Conservation (phyloP, 345 rosid genomes). For the Fremontodendron californicum region DNA sequence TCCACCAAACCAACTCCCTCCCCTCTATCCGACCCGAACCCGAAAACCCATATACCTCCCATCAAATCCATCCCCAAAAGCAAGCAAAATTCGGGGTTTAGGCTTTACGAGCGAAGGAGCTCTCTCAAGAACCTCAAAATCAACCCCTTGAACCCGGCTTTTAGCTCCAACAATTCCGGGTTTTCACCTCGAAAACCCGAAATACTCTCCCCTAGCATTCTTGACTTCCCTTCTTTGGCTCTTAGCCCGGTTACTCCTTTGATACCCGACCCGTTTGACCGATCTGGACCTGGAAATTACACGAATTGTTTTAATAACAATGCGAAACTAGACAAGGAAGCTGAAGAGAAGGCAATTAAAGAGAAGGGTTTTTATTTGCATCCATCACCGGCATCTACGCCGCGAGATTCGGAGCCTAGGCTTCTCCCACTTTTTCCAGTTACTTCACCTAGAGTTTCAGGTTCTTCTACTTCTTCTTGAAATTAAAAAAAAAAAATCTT, state of each 20-base stretch:
- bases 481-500: background rate
- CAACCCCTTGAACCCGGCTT: slow-evolving; percentile 72
- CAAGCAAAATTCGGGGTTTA: slow-evolving; percentile 64
- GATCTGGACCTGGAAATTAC: slow-evolving; percentile 48
- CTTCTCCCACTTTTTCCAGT: slow-evolving; percentile 82
- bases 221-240: slow-evolving; percentile 77
- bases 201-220: slow-evolving; percentile 87
- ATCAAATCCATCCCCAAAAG: slow-evolving; percentile 78
- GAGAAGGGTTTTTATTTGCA: slow-evolving; percentile 88
- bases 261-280: slow-evolving; percentile 84
- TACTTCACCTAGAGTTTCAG: slow-evolving; percentile 77
- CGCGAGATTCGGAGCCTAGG: slow-evolving; percentile 70
- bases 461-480: slow-evolving; percentile 45
- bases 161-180: slow-evolving; percentile 42
- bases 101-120: slow-evolving; percentile 62
- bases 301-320: slow-evolving; percentile 16
- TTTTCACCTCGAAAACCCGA: slow-evolving; percentile 72
- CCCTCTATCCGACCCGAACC: slow-evolving; percentile 36
- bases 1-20: slow-evolving; percentile 27
- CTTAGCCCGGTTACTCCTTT: slow-evolving; percentile 94
- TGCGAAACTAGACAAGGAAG: slow-evolving; percentile 27
- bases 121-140: slow-evolving; percentile 83
- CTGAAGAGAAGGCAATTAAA: slow-evolving; percentile 78
- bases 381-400: slow-evolving; percentile 82
- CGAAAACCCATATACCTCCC: slow-evolving; percentile 82